Conservation (phyloP, 345 rosid genomes). For the Lepidium aucheri region DNA sequence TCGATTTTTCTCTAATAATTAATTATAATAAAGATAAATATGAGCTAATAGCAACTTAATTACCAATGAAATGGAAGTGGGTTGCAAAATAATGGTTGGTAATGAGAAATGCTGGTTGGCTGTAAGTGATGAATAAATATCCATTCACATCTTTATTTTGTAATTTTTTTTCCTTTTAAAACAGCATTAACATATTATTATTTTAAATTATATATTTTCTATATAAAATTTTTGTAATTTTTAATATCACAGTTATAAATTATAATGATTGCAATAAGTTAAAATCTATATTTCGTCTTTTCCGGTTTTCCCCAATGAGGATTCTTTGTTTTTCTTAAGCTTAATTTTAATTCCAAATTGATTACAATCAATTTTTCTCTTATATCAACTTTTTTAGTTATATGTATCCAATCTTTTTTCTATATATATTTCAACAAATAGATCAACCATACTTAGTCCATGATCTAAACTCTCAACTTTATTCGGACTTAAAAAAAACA, state of each 20-base stretch:
- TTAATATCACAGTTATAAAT: background rate
- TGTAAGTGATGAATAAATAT: conserved; percentile 14
- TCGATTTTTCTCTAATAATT: background rate
- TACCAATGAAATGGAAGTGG: conserved; percentile 1
- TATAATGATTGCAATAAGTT: conserved; percentile 11
- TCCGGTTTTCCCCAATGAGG: background rate
- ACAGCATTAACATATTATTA: background rate
- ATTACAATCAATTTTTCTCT: background rate
- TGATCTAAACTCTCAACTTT: too few relatives aligned
- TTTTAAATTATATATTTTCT: background rate
- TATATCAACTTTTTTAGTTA: background rate
- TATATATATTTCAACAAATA: too few relatives aligned
- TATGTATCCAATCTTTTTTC: background rate
- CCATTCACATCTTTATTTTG: background rate
- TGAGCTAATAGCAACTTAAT: conserved; percentile 1
- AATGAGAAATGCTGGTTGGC: conserved; percentile 19
- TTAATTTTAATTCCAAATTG: background rate
- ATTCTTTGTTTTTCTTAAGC: background rate
- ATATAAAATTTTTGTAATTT: background rate
- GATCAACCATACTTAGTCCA: too few relatives aligned
- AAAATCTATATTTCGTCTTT: background rate
- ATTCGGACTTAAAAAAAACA: too few relatives aligned
- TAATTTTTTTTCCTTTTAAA: background rate
- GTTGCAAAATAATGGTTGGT: conserved; percentile 12
- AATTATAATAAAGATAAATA: background rate